These are phyloP conservation scores for Hyaloscypha variabilis DNA, from an alignment of 495 filamentous ascomycete species.

Conservation along the genomic window DNA sequence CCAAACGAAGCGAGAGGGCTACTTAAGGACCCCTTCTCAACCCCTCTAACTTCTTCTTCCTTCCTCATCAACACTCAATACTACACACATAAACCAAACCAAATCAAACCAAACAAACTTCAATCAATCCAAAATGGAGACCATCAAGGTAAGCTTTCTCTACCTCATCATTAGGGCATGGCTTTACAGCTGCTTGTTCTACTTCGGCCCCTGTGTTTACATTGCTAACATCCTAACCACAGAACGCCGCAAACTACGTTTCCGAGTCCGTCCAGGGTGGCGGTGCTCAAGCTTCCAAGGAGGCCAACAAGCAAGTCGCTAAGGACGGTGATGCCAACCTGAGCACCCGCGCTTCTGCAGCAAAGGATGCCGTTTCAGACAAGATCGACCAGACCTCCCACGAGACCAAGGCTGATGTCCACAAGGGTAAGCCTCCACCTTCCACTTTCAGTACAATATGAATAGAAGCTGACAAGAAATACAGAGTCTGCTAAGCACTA, in stretches of 20 bases:
- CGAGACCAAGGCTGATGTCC: constrained; percentile 54
- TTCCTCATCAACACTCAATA: constrained; percentile 33
- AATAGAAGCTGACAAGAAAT: constrained; percentile 7
- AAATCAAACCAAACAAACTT: constrained; percentile 32
- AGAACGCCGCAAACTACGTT: constrained; percentile 63
- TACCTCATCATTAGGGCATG: neutral
- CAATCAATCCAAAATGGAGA: constrained; percentile 52
- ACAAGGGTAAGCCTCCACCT: constrained; percentile 46
- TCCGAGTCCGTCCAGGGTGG: constrained; percentile 58
- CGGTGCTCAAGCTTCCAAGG: constrained; percentile 54
- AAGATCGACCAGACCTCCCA: constrained; percentile 59
- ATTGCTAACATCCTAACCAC: neutral
- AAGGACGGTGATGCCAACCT: constrained; percentile 57
- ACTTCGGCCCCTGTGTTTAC: constrained; percentile 2
- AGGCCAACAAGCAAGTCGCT: constrained; percentile 66
- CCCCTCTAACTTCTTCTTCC: constrained; percentile 13
- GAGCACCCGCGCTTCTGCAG: constrained; percentile 53
- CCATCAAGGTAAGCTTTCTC: constrained; percentile 43
- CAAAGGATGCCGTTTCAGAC: constrained; percentile 58
- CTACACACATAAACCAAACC: constrained; percentile 31
- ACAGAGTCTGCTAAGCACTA: constrained; percentile 55
- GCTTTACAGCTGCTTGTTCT: neutral
- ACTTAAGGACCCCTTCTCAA: constrained; percentile 11
- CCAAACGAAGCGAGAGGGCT: neutral
- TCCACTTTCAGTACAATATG: neutral